These are phyloP conservation scores for Candida tallmaniae DNA, from an alignment of 805 yeast genomes.

Conservation along the genomic window DNA sequence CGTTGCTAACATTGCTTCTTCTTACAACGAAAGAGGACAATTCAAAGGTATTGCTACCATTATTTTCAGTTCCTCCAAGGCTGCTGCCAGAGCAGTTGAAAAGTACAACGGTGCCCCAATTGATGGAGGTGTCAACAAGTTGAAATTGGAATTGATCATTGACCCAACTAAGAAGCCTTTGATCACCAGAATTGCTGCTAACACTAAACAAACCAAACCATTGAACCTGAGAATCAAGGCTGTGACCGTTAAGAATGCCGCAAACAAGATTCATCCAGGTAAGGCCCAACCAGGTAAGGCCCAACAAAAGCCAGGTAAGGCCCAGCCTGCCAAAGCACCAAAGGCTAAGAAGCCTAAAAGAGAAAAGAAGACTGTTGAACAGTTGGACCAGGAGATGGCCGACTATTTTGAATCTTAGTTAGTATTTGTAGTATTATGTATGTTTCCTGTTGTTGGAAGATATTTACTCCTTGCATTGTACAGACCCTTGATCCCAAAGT, in stretches of 20 bases:
- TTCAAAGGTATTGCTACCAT: constrained; percentile 91
- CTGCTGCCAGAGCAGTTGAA: constrained; percentile 75
- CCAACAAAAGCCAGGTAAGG: too few relatives aligned
- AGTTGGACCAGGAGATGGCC: constrained; percentile 96
- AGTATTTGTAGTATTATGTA: too few relatives aligned
- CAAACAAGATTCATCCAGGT: constrained; percentile 7
- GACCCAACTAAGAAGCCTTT: constrained; percentile 79
- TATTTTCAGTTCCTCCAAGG: constrained; percentile 61
- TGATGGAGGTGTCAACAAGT: constrained; percentile 75
- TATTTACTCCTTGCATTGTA: too few relatives aligned
- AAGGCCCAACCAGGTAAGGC: constrained; percentile 14
- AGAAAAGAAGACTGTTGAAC: constrained; percentile 74
- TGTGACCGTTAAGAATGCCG: constrained; percentile 11
- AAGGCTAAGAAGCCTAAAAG: constrained; percentile 33
- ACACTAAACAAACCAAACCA: constrained; percentile 24
- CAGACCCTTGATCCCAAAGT: too few relatives aligned
- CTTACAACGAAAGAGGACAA: constrained; percentile 83
- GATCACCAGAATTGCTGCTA: constrained; percentile 66
- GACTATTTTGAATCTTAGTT: constrained; percentile 66
- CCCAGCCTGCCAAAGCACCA: constrained; percentile 25
- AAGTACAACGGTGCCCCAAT: constrained; percentile 91
- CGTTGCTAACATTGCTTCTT: constrained; percentile 62
- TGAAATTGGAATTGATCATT: constrained; percentile 76
- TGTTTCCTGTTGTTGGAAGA: too few relatives aligned
- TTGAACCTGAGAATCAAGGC: constrained; percentile 18